Conservation (phyloP, 2,329 filamentous ascomycete species). For the Ophiocordyceps australis region DNA sequence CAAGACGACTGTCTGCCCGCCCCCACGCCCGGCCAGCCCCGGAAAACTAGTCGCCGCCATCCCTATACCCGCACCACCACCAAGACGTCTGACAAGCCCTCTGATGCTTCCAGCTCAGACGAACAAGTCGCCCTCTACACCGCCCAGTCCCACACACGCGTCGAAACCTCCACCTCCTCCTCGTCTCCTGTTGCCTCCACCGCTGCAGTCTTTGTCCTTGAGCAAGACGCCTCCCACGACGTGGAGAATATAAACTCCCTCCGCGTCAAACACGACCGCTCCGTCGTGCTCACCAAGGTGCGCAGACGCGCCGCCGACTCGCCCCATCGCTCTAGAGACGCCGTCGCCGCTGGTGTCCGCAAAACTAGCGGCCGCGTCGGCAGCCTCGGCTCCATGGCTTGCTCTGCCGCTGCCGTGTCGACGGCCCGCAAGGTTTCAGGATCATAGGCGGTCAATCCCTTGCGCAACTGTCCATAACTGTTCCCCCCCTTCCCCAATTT, state of each 20-base stretch:
- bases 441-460: constrained; percentile 11
- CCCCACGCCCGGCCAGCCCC: constrained; percentile 86
- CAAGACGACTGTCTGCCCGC: constrained; percentile 86
- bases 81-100: constrained; percentile 18
- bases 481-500: not conserved
- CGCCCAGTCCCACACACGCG: constrained; percentile 40
- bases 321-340: constrained; percentile 29
- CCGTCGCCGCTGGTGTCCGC: constrained; percentile 30
- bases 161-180: constrained; percentile 57
- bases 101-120: no score
- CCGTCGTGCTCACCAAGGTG: constrained; percentile 43
- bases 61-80: constrained; percentile 43
- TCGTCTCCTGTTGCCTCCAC: constrained; percentile 53
- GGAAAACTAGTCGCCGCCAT: constrained; percentile 70
- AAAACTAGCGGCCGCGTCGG: constrained; percentile 50
- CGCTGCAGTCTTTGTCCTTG: constrained; percentile 48
- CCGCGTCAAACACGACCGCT: constrained; percentile 41
- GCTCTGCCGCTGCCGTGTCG: constrained; percentile 21
- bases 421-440: constrained; percentile 36
- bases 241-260: constrained; percentile 48
- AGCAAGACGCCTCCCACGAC: constrained; percentile 52
- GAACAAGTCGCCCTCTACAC: constrained; percentile 35
- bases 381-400: constrained; percentile 27
- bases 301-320: constrained; percentile 37
- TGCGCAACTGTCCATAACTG: constrained; percentile 5